Evolutionary conservation across 805 yeast species (phyloP).

Genomic region (Yarrowia phangngaensis): DNA sequence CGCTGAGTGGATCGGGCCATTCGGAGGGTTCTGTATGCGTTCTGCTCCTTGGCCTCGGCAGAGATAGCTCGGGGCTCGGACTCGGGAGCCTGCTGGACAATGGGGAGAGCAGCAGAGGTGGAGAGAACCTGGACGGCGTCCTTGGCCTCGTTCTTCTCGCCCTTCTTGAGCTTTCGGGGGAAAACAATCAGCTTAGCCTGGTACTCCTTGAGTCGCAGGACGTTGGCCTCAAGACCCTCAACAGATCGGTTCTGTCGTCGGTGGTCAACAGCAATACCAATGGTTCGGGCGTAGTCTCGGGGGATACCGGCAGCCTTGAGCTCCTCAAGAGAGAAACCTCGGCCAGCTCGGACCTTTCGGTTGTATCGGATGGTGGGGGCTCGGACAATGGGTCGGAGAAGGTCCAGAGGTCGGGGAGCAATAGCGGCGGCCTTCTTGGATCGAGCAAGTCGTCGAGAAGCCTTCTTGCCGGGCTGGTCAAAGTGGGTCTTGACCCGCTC

Average conservation of each 20-base stretch:
- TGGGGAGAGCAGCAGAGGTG: slow-evolving; percentile 79
- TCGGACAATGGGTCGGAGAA: slow-evolving; percentile 96
- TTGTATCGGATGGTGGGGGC: slow-evolving; percentile 98
- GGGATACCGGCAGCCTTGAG: slow-evolving; percentile 95
- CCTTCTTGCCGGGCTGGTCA: slow-evolving; percentile 99
- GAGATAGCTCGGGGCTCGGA: slow-evolving; percentile 82
- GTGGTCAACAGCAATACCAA: slow-evolving; percentile 99
- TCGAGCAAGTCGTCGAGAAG: slow-evolving; percentile 92
- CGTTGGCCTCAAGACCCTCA: slow-evolving; percentile 92
- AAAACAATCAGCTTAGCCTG: slow-evolving; percentile 91
- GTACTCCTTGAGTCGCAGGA: slow-evolving; percentile 95
- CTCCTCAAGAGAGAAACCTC: slow-evolving; percentile 98
- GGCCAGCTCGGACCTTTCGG: slow-evolving; percentile 99
- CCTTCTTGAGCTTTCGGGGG: slow-evolving; percentile 70
- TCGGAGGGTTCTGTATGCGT: slow-evolving; percentile 93
- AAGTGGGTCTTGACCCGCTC: slow-evolving; percentile 99
- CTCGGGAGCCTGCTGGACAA: slow-evolving; percentile 71
- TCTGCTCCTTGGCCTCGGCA: slow-evolving; percentile 59
- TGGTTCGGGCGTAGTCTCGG: slow-evolving; percentile 93
- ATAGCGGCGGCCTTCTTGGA: slow-evolving; percentile 86
- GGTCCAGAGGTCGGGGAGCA: slow-evolving; percentile 98
- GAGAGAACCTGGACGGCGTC: slow-evolving; percentile 68
- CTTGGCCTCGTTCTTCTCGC: slow-evolving; percentile 51
- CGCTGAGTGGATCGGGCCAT: slow-evolving; percentile 91
- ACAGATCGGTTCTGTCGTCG: slow-evolving; percentile 98